A percentile compares a stretch with the other conserved stretches of the same genome.
These are phyloP conservation scores for Mariannaea elegans DNA, from an alignment of 2,329 filamentous ascomycete species.

Conservation along the genomic window DNA sequence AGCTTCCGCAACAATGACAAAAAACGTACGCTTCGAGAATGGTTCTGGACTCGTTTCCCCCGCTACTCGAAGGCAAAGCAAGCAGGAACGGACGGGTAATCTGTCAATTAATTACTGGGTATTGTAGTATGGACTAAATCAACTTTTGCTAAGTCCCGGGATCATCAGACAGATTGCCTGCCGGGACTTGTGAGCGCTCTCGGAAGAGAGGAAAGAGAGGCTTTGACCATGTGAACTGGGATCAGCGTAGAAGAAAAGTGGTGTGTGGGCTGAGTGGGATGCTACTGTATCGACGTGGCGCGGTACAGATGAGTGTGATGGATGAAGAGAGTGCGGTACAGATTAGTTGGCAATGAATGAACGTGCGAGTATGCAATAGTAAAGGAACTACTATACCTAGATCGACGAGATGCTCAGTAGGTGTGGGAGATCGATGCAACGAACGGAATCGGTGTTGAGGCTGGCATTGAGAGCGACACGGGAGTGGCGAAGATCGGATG, in stretches of 20 bases:
- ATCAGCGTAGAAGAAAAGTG: neutral
- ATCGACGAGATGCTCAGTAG: too few relatives aligned
- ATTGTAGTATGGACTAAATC: neutral
- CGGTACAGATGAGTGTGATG: neutral
- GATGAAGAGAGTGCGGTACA: too few relatives aligned
- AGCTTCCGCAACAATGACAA: too few relatives aligned
- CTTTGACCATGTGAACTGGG: neutral
- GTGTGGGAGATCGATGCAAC: too few relatives aligned
- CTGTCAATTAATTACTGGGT: neutral
- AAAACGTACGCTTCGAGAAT: neutral
- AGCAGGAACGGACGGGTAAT: neutral
- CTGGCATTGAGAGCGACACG: too few relatives aligned
- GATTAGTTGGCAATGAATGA: too few relatives aligned
- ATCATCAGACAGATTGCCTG: conserved; percentile 14
- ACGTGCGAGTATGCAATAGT: too few relatives aligned
- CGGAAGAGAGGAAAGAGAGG: neutral
- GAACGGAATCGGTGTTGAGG: too few relatives aligned
- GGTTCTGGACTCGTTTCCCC: neutral
- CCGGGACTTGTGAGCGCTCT: neutral
- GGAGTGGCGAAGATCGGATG: too few relatives aligned
- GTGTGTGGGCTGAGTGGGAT: neutral
- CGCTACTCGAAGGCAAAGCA: neutral
- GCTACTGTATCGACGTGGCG: neutral
- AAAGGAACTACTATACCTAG: too few relatives aligned
- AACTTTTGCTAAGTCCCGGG: conserved; percentile 7